A percentile compares a stretch with the other conserved stretches of the same genome.
phyloP scores from a whole-genome alignment of 805 yeast species.

The Lipomyces anomalus region DNA sequence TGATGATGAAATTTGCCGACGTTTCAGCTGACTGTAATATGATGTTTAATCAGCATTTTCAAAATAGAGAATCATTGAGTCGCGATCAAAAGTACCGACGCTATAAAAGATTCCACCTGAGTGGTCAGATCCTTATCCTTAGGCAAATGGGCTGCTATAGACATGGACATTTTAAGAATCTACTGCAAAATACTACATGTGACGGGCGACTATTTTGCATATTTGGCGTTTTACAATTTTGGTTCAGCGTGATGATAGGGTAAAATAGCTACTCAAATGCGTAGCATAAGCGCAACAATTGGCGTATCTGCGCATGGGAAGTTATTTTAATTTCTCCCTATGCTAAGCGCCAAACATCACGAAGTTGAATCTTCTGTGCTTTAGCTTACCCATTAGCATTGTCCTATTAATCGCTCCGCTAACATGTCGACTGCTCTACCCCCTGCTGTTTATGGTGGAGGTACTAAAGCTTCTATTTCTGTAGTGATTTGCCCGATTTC shows the following conservation, averaged over 20 bases:
- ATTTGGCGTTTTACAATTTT: too few relatives aligned
- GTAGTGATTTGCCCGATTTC: background rate
- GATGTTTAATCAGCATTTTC: background rate
- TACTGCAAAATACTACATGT: too few relatives aligned
- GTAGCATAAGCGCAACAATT: too few relatives aligned
- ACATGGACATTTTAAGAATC: too few relatives aligned
- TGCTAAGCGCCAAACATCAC: background rate
- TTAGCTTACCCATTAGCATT: background rate
- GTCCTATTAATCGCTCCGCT: too few relatives aligned
- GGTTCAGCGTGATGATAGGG: too few relatives aligned
- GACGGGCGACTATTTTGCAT: too few relatives aligned
- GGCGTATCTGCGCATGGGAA: too few relatives aligned
- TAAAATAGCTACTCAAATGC: too few relatives aligned
- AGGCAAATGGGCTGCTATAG: too few relatives aligned
- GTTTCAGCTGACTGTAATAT: slow-evolving; percentile 46
- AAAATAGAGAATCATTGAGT: background rate
- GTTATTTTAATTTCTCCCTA: background rate
- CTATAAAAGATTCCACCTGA: slow-evolving; percentile 42
- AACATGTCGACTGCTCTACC: slow-evolving; percentile 24
- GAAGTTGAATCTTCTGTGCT: background rate
- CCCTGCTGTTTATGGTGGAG: slow-evolving; percentile 27
- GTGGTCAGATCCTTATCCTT: slow-evolving; percentile 36
- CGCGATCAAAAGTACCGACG: slow-evolving; percentile 26
- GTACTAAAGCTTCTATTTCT: slow-evolving; percentile 12
- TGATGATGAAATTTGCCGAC: slow-evolving; percentile 80